These are phyloP conservation scores for Kwoniella mangroviensis DNA, from an alignment of 768 basidiomycete species.

Conservation along the genomic window DNA sequence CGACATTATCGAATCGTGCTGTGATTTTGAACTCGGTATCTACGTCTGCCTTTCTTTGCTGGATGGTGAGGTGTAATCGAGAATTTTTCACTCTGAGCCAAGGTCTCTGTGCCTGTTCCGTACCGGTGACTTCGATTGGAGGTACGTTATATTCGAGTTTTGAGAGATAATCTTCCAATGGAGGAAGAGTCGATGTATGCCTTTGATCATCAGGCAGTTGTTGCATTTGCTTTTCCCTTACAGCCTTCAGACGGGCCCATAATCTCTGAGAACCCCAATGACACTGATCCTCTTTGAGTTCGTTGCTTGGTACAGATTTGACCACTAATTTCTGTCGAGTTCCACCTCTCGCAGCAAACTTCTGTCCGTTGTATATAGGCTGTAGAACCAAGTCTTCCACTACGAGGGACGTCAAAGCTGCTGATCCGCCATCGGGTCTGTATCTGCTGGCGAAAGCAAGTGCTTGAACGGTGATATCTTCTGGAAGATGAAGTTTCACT, in stretches of 20 bases:
- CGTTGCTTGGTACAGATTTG: constrained; percentile 11
- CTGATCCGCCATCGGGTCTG: constrained; percentile 31
- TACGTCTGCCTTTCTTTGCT: constrained; percentile 23
- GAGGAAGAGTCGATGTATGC: constrained; percentile 13
- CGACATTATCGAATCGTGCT: constrained; percentile 22
- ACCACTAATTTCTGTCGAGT: constrained; percentile 19
- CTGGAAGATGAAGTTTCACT: constrained; percentile 49
- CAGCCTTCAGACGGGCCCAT: constrained; percentile 8
- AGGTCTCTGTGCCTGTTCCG: constrained; percentile 41
- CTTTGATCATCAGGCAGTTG: constrained; percentile 23
- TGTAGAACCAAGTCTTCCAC: constrained; percentile 47
- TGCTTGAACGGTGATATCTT: constrained; percentile 53
- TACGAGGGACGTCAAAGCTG: constrained; percentile 35
- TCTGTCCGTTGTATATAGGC: constrained; percentile 53
- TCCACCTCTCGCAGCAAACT: constrained; percentile 31
- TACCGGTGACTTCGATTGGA: constrained; percentile 38
- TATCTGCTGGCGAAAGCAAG: constrained; percentile 38
- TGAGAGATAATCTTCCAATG: constrained; percentile 1
- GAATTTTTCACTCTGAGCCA: constrained; percentile 19
- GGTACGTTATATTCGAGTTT: constrained; percentile 29
- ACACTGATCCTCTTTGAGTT: constrained; percentile 26
- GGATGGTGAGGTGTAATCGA: constrained; percentile 20
- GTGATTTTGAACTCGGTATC: constrained; percentile 28
- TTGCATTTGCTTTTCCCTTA: not conserved
- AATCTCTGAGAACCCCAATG: constrained; percentile 40